These are phyloP conservation scores for Solanum lycopersicoides DNA, from an alignment of 257 asterid species.

Conservation along the genomic window DNA sequence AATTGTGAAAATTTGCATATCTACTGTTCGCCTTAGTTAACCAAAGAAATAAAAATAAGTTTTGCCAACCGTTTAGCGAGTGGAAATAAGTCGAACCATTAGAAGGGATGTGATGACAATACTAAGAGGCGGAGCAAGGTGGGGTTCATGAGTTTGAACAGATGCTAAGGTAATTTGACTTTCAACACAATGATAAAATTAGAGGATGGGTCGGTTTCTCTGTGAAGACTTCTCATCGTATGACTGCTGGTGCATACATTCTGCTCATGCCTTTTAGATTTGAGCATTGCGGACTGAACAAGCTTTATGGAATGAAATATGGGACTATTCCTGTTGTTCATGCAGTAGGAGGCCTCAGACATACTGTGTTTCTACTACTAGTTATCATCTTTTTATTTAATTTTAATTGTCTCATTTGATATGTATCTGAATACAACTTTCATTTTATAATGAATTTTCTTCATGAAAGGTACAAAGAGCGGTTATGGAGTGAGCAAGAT, in stretches of 20 bases:
- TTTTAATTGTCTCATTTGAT: neutral
- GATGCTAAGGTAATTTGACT: conserved; percentile 66
- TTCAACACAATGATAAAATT: conserved; percentile 38
- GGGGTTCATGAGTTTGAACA: conserved; percentile 25
- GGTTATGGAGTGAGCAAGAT: no score
- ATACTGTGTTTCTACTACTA: conserved; percentile 4
- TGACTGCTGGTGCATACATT: conserved; percentile 81
- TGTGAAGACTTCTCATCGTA: conserved; percentile 73
- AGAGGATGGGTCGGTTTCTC: conserved; percentile 97
- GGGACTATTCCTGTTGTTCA: conserved; percentile 94
- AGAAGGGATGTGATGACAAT: no score
- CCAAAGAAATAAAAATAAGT: no score
- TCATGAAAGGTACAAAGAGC: no score
- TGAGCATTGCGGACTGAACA: conserved; percentile 95
- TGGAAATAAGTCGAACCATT: no score
- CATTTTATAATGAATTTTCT: neutral
- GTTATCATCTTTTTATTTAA: neutral
- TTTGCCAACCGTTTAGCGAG: no score
- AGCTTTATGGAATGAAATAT: conserved; percentile 85
- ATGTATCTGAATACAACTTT: neutral
- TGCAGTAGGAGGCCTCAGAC: conserved; percentile 87
- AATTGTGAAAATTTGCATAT: no score
- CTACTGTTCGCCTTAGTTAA: no score
- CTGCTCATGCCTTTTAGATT: conserved; percentile 91
- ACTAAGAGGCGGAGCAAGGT: no score